These are phyloP conservation scores for Tetragonia tetragonoides DNA, from an alignment of 148 eudicot genomes.

Conservation along the genomic window DNA sequence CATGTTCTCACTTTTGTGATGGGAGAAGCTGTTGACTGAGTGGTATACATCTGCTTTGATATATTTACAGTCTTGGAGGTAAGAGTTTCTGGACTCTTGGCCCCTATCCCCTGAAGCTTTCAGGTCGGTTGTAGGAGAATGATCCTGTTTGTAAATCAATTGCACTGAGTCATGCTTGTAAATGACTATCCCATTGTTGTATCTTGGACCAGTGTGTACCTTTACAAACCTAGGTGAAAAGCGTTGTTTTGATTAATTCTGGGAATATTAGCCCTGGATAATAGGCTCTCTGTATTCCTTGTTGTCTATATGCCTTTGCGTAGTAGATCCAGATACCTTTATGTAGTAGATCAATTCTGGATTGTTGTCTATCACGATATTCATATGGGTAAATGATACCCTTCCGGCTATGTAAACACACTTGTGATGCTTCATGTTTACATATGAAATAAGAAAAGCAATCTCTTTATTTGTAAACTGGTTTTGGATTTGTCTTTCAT, in stretches of 20 bases:
- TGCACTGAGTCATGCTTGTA: constrained; percentile 17
- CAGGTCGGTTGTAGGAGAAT: no score
- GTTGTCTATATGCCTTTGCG: background rate
- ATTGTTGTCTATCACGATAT: background rate
- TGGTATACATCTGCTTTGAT: background rate
- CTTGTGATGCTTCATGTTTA: background rate
- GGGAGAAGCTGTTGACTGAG: constrained; percentile 3
- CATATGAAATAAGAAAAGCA: background rate
- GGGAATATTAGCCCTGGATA: background rate
- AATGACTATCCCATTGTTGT: constrained; percentile 23
- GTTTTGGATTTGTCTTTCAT: background rate
- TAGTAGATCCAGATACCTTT: background rate
- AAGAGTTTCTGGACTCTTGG: constrained; percentile 6
- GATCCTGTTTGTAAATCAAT: no score
- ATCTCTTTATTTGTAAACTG: background rate
- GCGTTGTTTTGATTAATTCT: background rate
- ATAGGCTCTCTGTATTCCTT: background rate
- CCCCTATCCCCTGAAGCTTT: background rate
- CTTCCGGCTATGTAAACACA: background rate
- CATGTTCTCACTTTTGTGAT: background rate
- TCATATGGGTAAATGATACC: constrained; percentile 5
- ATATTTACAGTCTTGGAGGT: constrained; percentile 14
- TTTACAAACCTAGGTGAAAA: constrained; percentile 12
- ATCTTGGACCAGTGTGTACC: constrained; percentile 7
- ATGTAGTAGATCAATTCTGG: no score